These are phyloP conservation scores for Zymoseptoria pseudotritici DNA, from an alignment of 2,329 filamentous ascomycete genomes.

Conservation along the genomic window DNA sequence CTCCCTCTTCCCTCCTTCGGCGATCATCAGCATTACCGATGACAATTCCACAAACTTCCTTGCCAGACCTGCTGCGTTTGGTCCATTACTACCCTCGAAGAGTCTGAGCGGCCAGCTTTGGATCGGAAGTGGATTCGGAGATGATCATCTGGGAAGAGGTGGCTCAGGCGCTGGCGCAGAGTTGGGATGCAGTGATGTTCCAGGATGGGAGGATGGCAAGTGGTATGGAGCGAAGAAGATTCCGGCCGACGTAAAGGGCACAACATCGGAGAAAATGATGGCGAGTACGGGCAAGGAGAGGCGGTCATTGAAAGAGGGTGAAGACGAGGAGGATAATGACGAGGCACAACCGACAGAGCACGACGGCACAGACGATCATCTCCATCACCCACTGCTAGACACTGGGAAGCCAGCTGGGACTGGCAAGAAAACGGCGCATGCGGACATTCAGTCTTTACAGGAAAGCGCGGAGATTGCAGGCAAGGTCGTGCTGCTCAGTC, in stretches of 20 bases:
- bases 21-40: conserved; percentile 90
- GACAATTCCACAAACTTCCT: conserved; percentile 98
- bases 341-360: conserved; percentile 35
- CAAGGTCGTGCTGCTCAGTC: conserved; percentile 83
- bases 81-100: conserved; percentile 63
- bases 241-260: conserved; percentile 11
- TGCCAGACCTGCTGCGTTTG: conserved; percentile 87
- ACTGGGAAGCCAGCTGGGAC: conserved; percentile 33
- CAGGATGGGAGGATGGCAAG: conserved; percentile 67
- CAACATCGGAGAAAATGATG: conserved; percentile 7
- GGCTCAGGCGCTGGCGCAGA: conserved; percentile 52
- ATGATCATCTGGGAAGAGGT: conserved; percentile 60
- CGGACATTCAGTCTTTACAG: conserved; percentile 86
- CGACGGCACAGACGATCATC: conserved; percentile 79
- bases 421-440: conserved; percentile 48
- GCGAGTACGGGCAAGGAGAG: conserved; percentile 3
- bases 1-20: conserved; percentile 88
- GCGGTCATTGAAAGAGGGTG: not conserved
- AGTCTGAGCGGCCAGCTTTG: conserved; percentile 86
- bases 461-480: conserved; percentile 88
- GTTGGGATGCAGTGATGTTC: conserved; percentile 89
- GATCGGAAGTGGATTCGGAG: conserved; percentile 86
- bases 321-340: conserved; percentile 45
- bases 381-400: conserved; percentile 54
- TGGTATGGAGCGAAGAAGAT: conserved; percentile 17